Evolutionary conservation across 208 protist genomes (phyloP).

Genomic region (Leishmania gerbilli): DNA sequence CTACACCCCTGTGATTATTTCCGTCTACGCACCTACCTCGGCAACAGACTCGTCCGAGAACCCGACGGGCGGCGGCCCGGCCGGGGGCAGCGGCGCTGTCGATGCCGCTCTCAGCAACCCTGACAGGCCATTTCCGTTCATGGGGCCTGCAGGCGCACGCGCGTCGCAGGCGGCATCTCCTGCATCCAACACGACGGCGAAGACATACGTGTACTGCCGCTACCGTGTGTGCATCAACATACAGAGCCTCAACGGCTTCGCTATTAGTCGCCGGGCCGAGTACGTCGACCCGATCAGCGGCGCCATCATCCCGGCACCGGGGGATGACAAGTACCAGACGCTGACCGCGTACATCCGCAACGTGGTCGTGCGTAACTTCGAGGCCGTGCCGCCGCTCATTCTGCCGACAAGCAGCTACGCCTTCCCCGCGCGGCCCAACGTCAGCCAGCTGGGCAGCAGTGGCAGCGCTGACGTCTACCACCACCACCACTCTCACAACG

Average conservation of each 20-base stretch:
- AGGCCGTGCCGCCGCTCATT: slow-evolving; percentile 57
- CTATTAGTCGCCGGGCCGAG: slow-evolving; percentile 59
- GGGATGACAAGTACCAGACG: slow-evolving; percentile 45
- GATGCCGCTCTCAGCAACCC: neutral
- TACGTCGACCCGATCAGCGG: slow-evolving; percentile 76
- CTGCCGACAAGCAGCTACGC: slow-evolving; percentile 32
- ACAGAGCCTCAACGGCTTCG: slow-evolving; percentile 41
- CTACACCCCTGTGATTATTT: slow-evolving; percentile 77
- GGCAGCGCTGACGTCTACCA: slow-evolving; percentile 24
- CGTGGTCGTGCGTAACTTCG: slow-evolving; percentile 65
- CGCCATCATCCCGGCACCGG: slow-evolving; percentile 51
- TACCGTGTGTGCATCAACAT: slow-evolving; percentile 66
- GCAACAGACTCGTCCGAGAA: neutral
- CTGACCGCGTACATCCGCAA: slow-evolving; percentile 44
- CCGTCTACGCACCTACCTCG: slow-evolving; percentile 33
- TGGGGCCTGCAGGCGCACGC: neutral
- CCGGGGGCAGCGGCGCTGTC: neutral
- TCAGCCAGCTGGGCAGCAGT: slow-evolving; percentile 31
- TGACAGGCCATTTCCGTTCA: neutral
- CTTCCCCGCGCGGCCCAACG: slow-evolving; percentile 28
- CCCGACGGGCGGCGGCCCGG: neutral
- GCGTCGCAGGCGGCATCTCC: neutral
- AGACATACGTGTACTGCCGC: slow-evolving; percentile 31
- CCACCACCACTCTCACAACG: slow-evolving; percentile 37
- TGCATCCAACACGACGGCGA: neutral